Base-by-base conservation (phyloP, 306 rosid genomes). In the Inga leiocalycina region DNA sequence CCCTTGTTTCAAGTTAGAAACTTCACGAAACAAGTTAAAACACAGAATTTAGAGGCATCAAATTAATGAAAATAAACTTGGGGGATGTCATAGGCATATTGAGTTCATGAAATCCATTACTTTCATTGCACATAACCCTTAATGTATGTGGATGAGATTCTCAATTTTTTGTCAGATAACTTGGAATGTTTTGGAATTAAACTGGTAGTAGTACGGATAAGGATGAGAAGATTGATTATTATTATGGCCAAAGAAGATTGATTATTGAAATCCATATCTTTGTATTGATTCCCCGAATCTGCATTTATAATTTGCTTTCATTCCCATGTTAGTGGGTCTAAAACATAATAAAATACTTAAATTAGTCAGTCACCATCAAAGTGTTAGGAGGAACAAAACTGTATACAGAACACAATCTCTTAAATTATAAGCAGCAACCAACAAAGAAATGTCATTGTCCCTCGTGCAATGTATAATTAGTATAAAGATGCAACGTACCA, bases 401-500 rank as follows among this genome's bases (percentile, higher is more conserved):
- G 35, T 70, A 49, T 12, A 59, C 67, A 76, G 45, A 76, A 71
- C 82, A 77, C 80, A 64, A 76, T 49, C 56, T 76, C 30, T 71
- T 64, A 32, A 75, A 43, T 67, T 69, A 69, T 68, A 35, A 71
- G 30, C 56, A 19, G 51, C 77, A 80, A 86, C 82, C 24, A 61
- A 77, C 67, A 62, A 19, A 59, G 30, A 22, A 59, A 80, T 83
- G 86, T 82, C 89, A 83, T 70, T 79, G 74, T 35, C 80, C 82
- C 77, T 79, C 80, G 89, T 86, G 86, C 73, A 41, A 59, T 62
- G 78, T 74, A 67, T 79, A 75, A 74, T 75, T 79, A 13, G 7
- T 27, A 46, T 44, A 4, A 48, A 86, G 86, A 72, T 79, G 62
- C 89, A 79, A 62, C 76, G 89, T 17, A 86, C 71, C 81, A 49